Conservation (phyloP, 108 stramenopile species). For the Fragilariopsis cylindrus region DNA sequence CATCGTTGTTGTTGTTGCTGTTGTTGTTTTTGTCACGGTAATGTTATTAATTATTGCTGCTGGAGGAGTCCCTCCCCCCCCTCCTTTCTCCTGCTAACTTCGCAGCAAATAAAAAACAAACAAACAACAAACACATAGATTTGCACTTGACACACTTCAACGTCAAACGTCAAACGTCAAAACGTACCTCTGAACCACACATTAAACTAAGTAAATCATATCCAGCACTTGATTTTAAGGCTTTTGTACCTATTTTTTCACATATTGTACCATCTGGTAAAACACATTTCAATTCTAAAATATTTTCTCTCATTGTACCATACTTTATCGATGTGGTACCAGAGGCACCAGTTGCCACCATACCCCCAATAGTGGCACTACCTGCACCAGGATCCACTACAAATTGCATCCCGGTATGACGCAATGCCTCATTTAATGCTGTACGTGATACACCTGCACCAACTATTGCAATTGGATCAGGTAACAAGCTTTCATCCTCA, state of each 20-base stretch:
- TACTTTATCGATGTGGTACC: slow-evolving; percentile 96
- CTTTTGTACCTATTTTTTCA: slow-evolving; percentile 51
- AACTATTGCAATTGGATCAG: slow-evolving; percentile 66
- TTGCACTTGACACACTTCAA: neutral
- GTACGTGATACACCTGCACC: slow-evolving; percentile 75
- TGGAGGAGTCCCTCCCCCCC: too few relatives aligned
- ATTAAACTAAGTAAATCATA: slow-evolving; percentile 88
- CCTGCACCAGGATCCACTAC: slow-evolving; percentile 92
- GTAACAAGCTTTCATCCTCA: slow-evolving; percentile 29
- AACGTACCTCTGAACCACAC: slow-evolving; percentile 61
- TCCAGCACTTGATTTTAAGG: slow-evolving; percentile 86
- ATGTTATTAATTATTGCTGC: too few relatives aligned
- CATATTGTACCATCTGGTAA: slow-evolving; percentile 64
- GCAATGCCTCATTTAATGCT: slow-evolving; percentile 72
- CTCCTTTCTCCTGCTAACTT: too few relatives aligned
- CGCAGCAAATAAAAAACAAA: neutral
- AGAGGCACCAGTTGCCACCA: slow-evolving; percentile 81
- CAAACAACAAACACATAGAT: neutral
- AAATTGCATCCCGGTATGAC: slow-evolving; percentile 88
- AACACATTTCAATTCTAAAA: slow-evolving; percentile 80
- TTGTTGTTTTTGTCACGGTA: too few relatives aligned
- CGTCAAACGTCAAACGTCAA: too few relatives aligned
- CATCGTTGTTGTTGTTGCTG: too few relatives aligned
- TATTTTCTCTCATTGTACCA: slow-evolving; percentile 94
- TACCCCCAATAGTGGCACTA: slow-evolving; percentile 93